Evolutionary conservation across 2,329 filamentous ascomycete genomes (phyloP).

Genomic region (Mollisiaceae sp.): DNA sequence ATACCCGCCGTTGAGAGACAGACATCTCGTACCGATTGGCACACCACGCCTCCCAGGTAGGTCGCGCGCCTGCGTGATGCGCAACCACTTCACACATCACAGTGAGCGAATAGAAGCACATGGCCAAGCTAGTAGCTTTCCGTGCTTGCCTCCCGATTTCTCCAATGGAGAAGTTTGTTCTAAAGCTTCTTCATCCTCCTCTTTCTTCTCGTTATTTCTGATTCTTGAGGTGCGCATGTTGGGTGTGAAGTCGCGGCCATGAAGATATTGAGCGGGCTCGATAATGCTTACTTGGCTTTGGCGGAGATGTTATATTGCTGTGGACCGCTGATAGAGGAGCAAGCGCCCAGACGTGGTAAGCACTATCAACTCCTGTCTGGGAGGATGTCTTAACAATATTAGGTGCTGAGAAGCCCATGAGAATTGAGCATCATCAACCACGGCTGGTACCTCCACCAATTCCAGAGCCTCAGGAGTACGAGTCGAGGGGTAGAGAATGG

Average conservation of each 20-base stretch:
- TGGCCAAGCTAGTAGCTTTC: conserved; percentile 6
- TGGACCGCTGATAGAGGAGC: conserved; percentile 32
- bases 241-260: conserved; percentile 40
- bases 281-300: conserved; percentile 41
- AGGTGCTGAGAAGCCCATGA: conserved; percentile 45
- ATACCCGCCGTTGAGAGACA: conserved; percentile 34
- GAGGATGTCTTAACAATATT: conserved; percentile 26
- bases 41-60: conserved; percentile 16
- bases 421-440: conserved; percentile 48
- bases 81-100: conserved; percentile 24
- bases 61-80: conserved; percentile 26
- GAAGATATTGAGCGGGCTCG: conserved; percentile 41
- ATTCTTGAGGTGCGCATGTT: conserved; percentile 28
- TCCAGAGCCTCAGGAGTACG: conserved; percentile 37
- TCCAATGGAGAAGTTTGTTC: conserved; percentile 25
- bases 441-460: conserved; percentile 45
- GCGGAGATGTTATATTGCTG: conserved; percentile 38
- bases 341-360: conserved; percentile 37
- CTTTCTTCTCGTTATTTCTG: conserved; percentile 21
- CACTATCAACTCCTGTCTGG: conserved; percentile 20
- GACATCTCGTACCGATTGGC: conserved; percentile 21
- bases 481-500: conserved; percentile 40
- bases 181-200: conserved; percentile 24
- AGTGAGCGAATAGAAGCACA: conserved; percentile 25
- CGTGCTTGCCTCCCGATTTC: conserved; percentile 22